Conservation (phyloP, 1,139 yeast species). For the Schwanniomyces etchellsii region DNA sequence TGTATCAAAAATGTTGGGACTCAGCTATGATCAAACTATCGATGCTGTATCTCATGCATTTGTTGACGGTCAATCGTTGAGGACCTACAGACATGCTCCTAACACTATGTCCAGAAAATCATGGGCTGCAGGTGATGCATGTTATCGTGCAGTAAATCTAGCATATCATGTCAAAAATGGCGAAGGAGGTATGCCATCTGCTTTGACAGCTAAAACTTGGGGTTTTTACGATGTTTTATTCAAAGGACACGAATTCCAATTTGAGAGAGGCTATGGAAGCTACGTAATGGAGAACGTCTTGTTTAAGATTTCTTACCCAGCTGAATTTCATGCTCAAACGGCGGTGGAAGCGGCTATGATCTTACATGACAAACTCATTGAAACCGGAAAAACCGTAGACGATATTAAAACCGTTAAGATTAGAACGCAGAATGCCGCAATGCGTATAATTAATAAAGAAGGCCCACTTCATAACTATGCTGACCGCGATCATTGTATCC, state of each 20-base stretch:
- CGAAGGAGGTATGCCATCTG: constrained; percentile 53
- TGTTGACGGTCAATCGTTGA: constrained; percentile 52
- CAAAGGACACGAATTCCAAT: constrained; percentile 45
- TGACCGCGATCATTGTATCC: constrained; percentile 59
- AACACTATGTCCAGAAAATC: constrained; percentile 59
- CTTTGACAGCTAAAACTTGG: constrained; percentile 52
- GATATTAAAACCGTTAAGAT: constrained; percentile 46
- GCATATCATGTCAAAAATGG: constrained; percentile 49
- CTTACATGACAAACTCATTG: constrained; percentile 28
- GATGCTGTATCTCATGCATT: constrained; percentile 56
- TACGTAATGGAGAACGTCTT: constrained; percentile 61
- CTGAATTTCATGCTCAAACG: constrained; percentile 63
- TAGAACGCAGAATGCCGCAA: constrained; percentile 56
- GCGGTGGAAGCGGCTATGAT: constrained; percentile 55
- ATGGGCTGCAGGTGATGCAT: constrained; percentile 66
- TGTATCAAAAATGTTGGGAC: constrained; percentile 48
- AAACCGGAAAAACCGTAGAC: constrained; percentile 35
- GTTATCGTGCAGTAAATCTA: constrained; percentile 53
- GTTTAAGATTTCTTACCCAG: constrained; percentile 60
- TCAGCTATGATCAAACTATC: constrained; percentile 43
- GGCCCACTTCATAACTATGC: constrained; percentile 59
- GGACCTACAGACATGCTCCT: constrained; percentile 60
- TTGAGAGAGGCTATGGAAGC: constrained; percentile 49
- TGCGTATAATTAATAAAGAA: constrained; percentile 51
- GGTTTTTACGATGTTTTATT: constrained; percentile 57